These are phyloP conservation scores for Gyrodon lividus DNA, from an alignment of 768 basidiomycete species.

Conservation along the genomic window DNA sequence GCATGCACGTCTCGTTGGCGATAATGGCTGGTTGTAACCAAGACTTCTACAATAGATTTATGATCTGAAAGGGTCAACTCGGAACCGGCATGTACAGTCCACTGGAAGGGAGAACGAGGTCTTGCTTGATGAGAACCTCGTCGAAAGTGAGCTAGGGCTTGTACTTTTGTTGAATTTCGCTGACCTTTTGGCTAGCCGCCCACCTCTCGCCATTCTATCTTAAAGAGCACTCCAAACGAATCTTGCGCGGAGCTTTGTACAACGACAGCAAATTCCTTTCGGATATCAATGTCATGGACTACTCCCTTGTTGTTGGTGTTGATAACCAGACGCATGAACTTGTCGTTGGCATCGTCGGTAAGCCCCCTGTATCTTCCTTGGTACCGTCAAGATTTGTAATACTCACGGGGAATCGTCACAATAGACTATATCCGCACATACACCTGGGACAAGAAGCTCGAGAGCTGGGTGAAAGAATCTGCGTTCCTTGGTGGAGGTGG, in stretches of 20 bases:
- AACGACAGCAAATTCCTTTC: conserved; percentile 96
- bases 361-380: conserved; percentile 26
- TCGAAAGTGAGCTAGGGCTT: conserved; percentile 60
- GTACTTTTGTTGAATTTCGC: neutral
- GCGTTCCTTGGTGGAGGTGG: conserved; percentile 81
- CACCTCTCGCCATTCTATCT: conserved; percentile 90
- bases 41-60: conserved; percentile 62
- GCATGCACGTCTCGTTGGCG: neutral
- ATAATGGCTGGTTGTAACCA: conserved; percentile 2
- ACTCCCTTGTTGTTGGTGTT: conserved; percentile 94
- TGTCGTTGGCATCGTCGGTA: conserved; percentile 96
- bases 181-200: conserved; percentile 51
- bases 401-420: conserved; percentile 4
- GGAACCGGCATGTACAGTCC: conserved; percentile 89
- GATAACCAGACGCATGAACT: conserved; percentile 85
- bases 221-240: conserved; percentile 94
- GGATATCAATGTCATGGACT: conserved; percentile 96
- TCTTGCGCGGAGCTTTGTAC: conserved; percentile 84
- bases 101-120: conserved; percentile 93
- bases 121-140: conserved; percentile 92
- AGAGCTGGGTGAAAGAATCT: conserved; percentile 97
- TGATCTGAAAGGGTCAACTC: conserved; percentile 93
- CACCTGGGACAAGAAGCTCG: conserved; percentile 98
- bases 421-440: conserved; percentile 93
- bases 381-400: neutral